Percentiles rank a stretch among this genome's conserved stretches.
phyloP scores from a whole-genome alignment of 2,329 filamentous ascomycete species.

The Cladorrhinum sp. region DNA sequence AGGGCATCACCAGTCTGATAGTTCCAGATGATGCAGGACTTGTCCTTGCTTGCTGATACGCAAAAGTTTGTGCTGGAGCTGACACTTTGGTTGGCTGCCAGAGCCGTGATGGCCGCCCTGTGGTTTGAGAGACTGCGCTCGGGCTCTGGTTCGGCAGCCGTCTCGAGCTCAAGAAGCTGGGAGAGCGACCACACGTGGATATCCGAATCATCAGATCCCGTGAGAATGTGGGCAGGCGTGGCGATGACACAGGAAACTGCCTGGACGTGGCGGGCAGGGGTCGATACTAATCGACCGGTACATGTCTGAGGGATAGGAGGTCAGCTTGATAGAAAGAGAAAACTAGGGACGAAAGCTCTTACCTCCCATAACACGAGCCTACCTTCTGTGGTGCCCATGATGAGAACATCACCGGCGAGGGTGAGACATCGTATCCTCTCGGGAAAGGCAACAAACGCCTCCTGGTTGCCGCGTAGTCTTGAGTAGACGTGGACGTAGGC shows the following conservation, averaged over 20 bases:
- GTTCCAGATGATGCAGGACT: conserved; percentile 90
- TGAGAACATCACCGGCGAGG: conserved; percentile 68
- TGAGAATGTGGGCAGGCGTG: conserved; percentile 69
- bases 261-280: conserved; percentile 75
- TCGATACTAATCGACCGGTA: conserved; percentile 73
- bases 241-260: conserved; percentile 72
- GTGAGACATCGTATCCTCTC: conserved; percentile 79
- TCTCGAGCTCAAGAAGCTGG: conserved; percentile 61
- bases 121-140: conserved; percentile 75
- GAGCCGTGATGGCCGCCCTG: conserved; percentile 66
- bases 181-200: conserved; percentile 88
- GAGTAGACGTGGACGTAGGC: conserved; percentile 92
- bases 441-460: conserved; percentile 81
- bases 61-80: conserved; percentile 73
- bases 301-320: conserved; percentile 51
- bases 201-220: conserved; percentile 81
- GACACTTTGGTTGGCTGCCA: conserved; percentile 62
- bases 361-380: conserved; percentile 93
- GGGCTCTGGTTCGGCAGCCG: conserved; percentile 61
- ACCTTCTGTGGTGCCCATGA: conserved; percentile 80
- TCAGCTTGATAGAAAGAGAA: conserved; percentile 16
- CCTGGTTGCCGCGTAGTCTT: conserved; percentile 77
- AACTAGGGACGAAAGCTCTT: conserved; percentile 17
- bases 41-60: conserved; percentile 79
- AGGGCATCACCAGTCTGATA: conserved; percentile 74